Evolutionary conservation across 176 grass and related monocot genomes (phyloP).

Genomic region (Bolboschoenus planiculmis): DNA sequence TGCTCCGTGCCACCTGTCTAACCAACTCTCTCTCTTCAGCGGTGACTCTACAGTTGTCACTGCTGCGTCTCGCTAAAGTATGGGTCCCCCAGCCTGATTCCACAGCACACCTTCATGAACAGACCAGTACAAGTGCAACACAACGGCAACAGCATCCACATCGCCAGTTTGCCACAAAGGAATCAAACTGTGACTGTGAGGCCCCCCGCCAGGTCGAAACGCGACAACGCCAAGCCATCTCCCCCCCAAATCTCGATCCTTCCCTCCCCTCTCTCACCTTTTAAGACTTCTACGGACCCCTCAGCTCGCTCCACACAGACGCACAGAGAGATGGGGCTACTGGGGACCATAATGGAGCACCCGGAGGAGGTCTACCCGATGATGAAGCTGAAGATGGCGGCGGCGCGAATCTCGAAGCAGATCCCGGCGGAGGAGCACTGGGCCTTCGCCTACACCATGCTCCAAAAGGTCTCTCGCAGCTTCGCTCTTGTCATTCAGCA

Average conservation of each 20-base stretch:
- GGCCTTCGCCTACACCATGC: conserved; percentile 96
- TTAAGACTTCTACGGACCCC: too few species aligned
- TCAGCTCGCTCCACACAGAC: neutral
- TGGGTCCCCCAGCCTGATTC: too few species aligned
- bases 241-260: neutral
- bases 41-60: too few species aligned
- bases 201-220: neutral
- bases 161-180: neutral
- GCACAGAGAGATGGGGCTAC: conserved; percentile 22
- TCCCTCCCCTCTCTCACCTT: neutral
- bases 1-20: neutral
- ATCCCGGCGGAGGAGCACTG: conserved; percentile 88
- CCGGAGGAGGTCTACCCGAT: conserved; percentile 73
- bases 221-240: neutral
- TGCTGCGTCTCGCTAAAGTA: too few species aligned
- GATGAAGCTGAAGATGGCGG: conserved; percentile 71
- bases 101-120: too few species aligned
- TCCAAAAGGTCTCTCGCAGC: conserved; percentile 88
- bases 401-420: conserved; percentile 68
- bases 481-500: conserved; percentile 99
- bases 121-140: too few species aligned
- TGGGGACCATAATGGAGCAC: conserved; percentile 31
- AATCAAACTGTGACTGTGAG: neutral
- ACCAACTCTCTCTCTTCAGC: too few species aligned
- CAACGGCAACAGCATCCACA: too few species aligned